Evolutionary conservation across 2,329 filamentous ascomycete genomes (phyloP), one percentile per base, ranked within the genome.

Genomic region (Cercospora sojina): DNA sequence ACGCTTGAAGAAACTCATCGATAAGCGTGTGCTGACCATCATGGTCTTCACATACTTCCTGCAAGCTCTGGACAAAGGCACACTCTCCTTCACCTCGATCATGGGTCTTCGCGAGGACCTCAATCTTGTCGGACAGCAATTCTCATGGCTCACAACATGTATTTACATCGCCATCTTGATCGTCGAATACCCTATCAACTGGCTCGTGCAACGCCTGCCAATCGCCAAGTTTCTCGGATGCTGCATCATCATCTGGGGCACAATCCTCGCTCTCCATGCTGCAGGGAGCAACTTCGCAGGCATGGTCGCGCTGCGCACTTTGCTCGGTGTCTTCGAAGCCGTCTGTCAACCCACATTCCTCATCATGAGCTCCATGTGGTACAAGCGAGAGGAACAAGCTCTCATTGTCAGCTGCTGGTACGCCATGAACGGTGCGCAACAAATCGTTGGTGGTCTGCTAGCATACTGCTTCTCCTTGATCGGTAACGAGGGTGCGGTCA

Each of bases 1-100:
- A 43, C 81, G 88, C 31, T 81, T 93, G 61, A 87, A 86, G 69
- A 83, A 78, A 60, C 80, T 87, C 80, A 90, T 92, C 70, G 89
- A 92, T 77, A 84, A 81, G 68, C 85, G 90, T 32, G 85, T 92
- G 2, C 79, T 93, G 51, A 78, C 84, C 2, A 82, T 92, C 75
- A 92, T 93, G 90, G 84, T 92, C 65, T 77, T 84, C 57, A 91
- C 89, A 0, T 92, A 92, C 77, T 91, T 92, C 74, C 78, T 92
- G 23, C 90, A 91, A 74, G 85, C 87, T 55, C 82, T 90, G 55
- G 88, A 90, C 77, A 90, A 90, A 77, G 87, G 87, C 27, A 90
- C 88, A 0, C 79, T 90, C 73, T 86, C 83, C 1, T 90, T 83
- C 71, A 79, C 86, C 8, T 85, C 85, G 53, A 88, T 90, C 74